These are phyloP conservation scores for Leavenworthia alabamica DNA, from an alignment of 345 rosid genomes.

Conservation along the genomic window DNA sequence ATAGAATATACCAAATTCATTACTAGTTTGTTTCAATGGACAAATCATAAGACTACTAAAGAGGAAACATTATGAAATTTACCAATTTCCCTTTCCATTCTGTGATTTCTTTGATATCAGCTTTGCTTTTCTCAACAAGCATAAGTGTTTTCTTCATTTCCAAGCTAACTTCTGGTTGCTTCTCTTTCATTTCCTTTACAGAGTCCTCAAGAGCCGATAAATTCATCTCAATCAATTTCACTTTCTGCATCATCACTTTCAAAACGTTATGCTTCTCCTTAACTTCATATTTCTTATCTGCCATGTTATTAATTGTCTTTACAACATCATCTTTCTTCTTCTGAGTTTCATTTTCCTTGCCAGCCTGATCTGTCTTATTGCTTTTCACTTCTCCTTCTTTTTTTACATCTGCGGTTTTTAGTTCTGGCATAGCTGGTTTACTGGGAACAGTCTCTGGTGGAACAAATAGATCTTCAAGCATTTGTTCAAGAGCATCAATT, in stretches of 20 bases:
- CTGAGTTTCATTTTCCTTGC: constrained; percentile 35
- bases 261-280: constrained; percentile 65
- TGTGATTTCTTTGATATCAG: constrained; percentile 46
- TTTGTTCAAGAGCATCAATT: constrained; percentile 81
- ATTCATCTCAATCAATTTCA: constrained; percentile 65
- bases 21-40: background rate
- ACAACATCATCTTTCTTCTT: constrained; percentile 27
- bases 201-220: constrained; percentile 68
- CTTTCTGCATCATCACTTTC: constrained; percentile 89
- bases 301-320: constrained; percentile 30
- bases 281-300: constrained; percentile 54
- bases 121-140: constrained; percentile 48
- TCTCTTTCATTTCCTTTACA: constrained; percentile 51
- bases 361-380: constrained; percentile 30
- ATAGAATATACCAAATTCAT: background rate
- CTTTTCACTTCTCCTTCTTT: constrained; percentile 15
- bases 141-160: constrained; percentile 46
- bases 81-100: constrained; percentile 68
- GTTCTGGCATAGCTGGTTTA: constrained; percentile 38
- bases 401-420: constrained; percentile 5
- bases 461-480: constrained; percentile 89
- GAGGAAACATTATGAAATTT: background rate
- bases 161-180: constrained; percentile 54
- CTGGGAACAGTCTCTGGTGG: constrained; percentile 34
- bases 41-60: background rate